Percentiles rank a stretch among this genome's conserved stretches.
Conservation (phyloP, 176 grass and related monocot genomes). For the Oryza punctata region DNA sequence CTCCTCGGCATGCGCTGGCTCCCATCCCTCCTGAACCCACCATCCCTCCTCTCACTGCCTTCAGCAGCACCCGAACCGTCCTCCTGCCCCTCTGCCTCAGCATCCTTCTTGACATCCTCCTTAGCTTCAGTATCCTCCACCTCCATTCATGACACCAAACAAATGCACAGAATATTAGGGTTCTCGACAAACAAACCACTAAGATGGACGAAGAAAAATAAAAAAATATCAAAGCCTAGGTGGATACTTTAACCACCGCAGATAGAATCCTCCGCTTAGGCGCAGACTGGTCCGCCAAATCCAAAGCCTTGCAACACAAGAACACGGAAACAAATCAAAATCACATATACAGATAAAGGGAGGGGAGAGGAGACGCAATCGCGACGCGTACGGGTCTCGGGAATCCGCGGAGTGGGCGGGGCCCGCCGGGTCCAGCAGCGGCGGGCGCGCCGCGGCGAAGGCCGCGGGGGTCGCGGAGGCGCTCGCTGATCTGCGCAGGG, state of each 20-base stretch:
- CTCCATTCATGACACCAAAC: conserved; percentile 35
- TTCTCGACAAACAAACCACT: not conserved
- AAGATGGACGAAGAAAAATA: not conserved
- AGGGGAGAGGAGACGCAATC: not conserved
- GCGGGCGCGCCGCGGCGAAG: conserved; percentile 57
- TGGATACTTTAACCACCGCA: conserved; percentile 73
- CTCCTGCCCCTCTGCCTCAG: not conserved
- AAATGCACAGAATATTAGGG: not conserved
- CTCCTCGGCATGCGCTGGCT: conserved; percentile 42
- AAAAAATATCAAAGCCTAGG: not conserved
- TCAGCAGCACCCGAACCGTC: conserved; percentile 6
- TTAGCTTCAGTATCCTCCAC: conserved; percentile 62
- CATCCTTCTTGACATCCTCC: conserved; percentile 34
- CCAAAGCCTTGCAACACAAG: conserved; percentile 60
- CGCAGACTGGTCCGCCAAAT: conserved; percentile 58
- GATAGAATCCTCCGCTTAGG: conserved; percentile 79
- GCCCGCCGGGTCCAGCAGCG: conserved; percentile 21
- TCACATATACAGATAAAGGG: not conserved
- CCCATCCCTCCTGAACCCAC: conserved; percentile 71
- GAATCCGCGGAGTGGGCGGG: conserved; percentile 66
- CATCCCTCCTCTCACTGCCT: conserved; percentile 51
- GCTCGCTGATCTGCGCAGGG: conserved; percentile 73
- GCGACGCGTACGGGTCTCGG: conserved; percentile 58
- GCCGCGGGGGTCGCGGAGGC: conserved; percentile 84
- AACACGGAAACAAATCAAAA: not conserved